Conservation (phyloP, 2,329 filamentous ascomycete species). For the Cadophora luteo-olivacea region DNA sequence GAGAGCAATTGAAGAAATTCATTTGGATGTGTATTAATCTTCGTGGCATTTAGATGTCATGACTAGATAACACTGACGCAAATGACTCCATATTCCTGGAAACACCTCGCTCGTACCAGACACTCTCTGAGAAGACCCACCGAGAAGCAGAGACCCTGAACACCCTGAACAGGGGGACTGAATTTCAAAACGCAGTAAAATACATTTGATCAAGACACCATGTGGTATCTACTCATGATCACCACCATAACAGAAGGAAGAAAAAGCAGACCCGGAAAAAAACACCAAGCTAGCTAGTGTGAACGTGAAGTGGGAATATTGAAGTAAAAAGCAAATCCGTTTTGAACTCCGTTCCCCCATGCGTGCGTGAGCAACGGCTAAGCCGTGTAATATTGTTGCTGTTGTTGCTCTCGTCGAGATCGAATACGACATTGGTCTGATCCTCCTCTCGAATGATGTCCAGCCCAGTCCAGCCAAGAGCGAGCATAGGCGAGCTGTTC, state of each 20-base stretch:
- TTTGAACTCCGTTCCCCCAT: conserved; percentile 16
- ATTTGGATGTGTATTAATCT: not conserved
- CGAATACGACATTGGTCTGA: not conserved
- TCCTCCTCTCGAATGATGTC: not conserved
- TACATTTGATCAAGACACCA: conserved; percentile 10
- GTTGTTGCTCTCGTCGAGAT: conserved; percentile 4
- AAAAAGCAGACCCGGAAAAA: not conserved
- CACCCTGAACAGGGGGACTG: not conserved
- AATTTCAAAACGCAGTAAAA: conserved; percentile 3
- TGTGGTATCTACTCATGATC: conserved; percentile 3
- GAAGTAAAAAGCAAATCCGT: conserved; percentile 13
- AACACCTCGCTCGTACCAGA: conserved; percentile 7
- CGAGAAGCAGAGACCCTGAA: not conserved
- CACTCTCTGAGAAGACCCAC: not conserved
- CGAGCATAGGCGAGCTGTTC: not conserved
- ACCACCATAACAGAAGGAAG: not conserved
- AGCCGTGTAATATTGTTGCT: conserved; percentile 6
- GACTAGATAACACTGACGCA: not conserved
- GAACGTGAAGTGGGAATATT: conserved; percentile 1
- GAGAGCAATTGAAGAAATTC: not conserved
- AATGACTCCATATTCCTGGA: not conserved
- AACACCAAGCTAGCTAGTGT: not conserved
- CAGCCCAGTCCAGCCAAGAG: conserved; percentile 4
- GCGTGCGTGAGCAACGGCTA: conserved; percentile 16
- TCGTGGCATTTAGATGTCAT: not conserved